These are phyloP conservation scores for Ophiostoma sp. DNA, from an alignment of 2,329 filamentous ascomycete species.

Conservation along the genomic window DNA sequence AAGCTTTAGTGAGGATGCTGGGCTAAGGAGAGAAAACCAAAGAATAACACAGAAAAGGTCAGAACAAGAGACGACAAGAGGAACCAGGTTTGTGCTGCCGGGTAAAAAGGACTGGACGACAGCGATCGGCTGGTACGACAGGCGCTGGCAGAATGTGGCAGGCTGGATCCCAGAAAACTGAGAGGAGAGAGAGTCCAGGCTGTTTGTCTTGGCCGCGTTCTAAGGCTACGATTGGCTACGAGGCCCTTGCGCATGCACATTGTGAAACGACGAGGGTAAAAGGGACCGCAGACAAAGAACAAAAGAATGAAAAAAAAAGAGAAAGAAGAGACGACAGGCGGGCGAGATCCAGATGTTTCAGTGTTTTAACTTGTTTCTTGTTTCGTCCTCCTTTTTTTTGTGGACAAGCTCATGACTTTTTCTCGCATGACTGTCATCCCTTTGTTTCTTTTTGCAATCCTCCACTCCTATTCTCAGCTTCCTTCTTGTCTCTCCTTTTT, in stretches of 20 bases:
- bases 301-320: not conserved
- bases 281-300: not conserved
- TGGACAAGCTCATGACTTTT: not conserved
- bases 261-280: constrained; percentile 30
- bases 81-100: not conserved
- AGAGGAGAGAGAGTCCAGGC: not conserved
- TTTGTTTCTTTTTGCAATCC: not conserved
- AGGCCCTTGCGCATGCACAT: constrained; percentile 16
- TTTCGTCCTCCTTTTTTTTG: constrained; percentile 14
- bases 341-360: constrained; percentile 16
- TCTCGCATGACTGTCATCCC: constrained; percentile 7
- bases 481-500: constrained; percentile 8
- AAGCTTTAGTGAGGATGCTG: not conserved
- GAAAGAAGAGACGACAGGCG: constrained; percentile 2
- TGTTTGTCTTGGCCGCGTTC: constrained; percentile 15
- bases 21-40: not conserved
- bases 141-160: not conserved
- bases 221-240: no score
- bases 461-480: not conserved
- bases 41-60: not conserved
- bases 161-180: not conserved
- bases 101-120: constrained; percentile 11
- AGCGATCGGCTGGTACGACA: not conserved
- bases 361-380: constrained; percentile 18
- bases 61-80: not conserved